phyloP scores from a whole-genome alignment of 2,329 filamentous ascomycete genomes.

The Penicillium sp. region DNA sequence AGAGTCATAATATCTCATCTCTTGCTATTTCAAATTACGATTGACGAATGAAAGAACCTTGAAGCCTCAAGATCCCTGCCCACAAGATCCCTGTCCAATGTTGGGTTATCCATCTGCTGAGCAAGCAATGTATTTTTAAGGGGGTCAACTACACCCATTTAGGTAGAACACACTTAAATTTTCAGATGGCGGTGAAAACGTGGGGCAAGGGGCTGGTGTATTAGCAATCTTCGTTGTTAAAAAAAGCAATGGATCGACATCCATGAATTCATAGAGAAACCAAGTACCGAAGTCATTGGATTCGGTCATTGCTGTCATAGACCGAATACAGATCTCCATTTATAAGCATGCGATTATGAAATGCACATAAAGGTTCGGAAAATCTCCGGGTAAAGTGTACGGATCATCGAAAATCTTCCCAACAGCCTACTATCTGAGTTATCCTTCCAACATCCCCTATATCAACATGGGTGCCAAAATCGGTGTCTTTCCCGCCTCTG shows the following conservation, averaged over 20 bases:
- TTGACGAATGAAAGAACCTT: neutral
- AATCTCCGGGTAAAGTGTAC: neutral
- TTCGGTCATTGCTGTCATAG: neutral
- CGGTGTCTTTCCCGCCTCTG: constrained; percentile 50
- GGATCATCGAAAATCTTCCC: neutral
- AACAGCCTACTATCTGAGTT: neutral
- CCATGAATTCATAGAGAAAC: neutral
- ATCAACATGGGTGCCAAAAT: constrained; percentile 23
- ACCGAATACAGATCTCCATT: neutral
- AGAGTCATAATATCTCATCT: constrained; percentile 5
- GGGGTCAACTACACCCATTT: neutral
- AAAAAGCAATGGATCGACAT: neutral
- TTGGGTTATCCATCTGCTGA: neutral
- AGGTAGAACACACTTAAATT: neutral
- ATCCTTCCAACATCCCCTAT: neutral
- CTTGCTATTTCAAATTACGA: neutral
- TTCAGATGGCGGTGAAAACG: neutral
- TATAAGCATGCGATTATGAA: neutral
- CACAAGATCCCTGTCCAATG: neutral
- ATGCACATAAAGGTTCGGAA: neutral
- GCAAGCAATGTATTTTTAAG: neutral
- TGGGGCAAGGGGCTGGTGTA: neutral
- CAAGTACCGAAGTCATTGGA: neutral
- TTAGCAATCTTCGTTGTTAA: neutral
- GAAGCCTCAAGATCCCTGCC: no score